Evolutionary conservation across 2,329 filamentous ascomycete genomes (phyloP).

Genomic region (Didymella sp.): DNA sequence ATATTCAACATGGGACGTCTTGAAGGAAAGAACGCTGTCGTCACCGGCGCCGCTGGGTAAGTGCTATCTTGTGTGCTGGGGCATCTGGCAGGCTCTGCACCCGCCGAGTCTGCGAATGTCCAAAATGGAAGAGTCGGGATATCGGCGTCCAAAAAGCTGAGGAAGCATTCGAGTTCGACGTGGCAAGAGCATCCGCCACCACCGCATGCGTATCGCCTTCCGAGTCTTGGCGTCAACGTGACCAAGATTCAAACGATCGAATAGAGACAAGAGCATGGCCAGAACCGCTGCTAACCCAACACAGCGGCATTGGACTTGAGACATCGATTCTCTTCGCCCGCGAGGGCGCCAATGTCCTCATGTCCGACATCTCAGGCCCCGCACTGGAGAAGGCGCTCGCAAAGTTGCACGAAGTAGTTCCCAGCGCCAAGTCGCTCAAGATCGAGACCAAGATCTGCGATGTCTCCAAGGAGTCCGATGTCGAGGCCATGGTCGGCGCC

Average conservation of each 20-base stretch:
- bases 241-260: not conserved
- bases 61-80: conserved; percentile 41
- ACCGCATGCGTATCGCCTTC: not conserved
- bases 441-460: conserved; percentile 74
- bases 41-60: conserved; percentile 88
- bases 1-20: conserved; percentile 58
- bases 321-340: conserved; percentile 87
- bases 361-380: conserved; percentile 82
- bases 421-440: conserved; percentile 55
- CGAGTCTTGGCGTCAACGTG: conserved; percentile 3
- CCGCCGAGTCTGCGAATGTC: not conserved
- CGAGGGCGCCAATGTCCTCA: conserved; percentile 84
- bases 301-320: conserved; percentile 89
- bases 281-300: conserved; percentile 25
- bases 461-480: conserved; percentile 83
- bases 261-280: not conserved
- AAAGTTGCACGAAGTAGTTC: conserved; percentile 77
- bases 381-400: conserved; percentile 78
- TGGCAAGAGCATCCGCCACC: conserved; percentile 5
- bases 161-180: not conserved
- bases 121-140: not conserved
- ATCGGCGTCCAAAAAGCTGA: not conserved
- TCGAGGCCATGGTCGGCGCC: conserved; percentile 75
- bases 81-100: not conserved
- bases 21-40: conserved; percentile 72